Evolutionary conservation across 805 yeast genomes (phyloP).

Genomic region (Saturnispora sekii): DNA sequence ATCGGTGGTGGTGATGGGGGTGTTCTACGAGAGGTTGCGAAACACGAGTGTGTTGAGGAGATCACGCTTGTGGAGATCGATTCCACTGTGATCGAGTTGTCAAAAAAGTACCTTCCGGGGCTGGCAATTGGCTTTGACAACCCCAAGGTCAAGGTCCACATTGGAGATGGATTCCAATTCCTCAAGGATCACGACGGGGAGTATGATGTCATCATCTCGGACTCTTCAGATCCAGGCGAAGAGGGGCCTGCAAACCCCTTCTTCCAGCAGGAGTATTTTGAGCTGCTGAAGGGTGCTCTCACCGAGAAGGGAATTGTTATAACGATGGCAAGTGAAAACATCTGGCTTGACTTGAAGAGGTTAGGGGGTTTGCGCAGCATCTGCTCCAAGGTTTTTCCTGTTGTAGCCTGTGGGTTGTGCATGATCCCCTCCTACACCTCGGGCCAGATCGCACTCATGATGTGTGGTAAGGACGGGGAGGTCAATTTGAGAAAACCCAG

Average conservation of each 20-base stretch:
- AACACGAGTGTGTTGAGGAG: slow-evolving; percentile 78
- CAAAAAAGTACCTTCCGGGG: slow-evolving; percentile 61
- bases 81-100: slow-evolving; percentile 63
- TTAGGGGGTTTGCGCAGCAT: slow-evolving; percentile 37
- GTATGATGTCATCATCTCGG: slow-evolving; percentile 82
- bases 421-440: slow-evolving; percentile 84
- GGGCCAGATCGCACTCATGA: slow-evolving; percentile 75
- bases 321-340: slow-evolving; percentile 75
- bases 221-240: slow-evolving; percentile 76
- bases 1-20: slow-evolving; percentile 99
- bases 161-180: slow-evolving; percentile 79
- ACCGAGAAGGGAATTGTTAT: slow-evolving; percentile 51
- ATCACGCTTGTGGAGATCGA: slow-evolving; percentile 93
- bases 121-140: slow-evolving; percentile 63
- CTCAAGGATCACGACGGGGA: slow-evolving; percentile 40
- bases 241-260: slow-evolving; percentile 85
- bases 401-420: slow-evolving; percentile 61
- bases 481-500: slow-evolving; percentile 41
- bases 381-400: slow-evolving; percentile 47
- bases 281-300: slow-evolving; percentile 54
- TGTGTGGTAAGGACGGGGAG: slow-evolving; percentile 49
- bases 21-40: slow-evolving; percentile 88
- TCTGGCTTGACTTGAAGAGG: slow-evolving; percentile 59
- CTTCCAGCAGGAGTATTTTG: slow-evolving; percentile 69
- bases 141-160: slow-evolving; percentile 53